Conservation (phyloP, 2,329 filamentous ascomycete species). For the Cercospora brassicicola region DNA sequence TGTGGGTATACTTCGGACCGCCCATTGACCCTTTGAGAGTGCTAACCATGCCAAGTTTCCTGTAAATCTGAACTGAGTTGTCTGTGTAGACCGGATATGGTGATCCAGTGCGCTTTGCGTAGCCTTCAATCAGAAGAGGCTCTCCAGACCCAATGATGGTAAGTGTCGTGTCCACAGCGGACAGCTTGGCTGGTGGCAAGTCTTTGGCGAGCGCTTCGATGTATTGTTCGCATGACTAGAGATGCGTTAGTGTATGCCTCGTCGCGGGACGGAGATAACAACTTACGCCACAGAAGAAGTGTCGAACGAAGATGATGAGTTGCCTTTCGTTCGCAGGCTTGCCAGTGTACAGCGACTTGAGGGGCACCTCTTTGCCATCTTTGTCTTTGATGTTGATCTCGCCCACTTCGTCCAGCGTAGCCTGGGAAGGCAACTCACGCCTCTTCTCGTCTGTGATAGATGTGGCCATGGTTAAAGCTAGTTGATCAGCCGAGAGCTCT, state of each 20-base stretch:
- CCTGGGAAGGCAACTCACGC: constrained; percentile 21
- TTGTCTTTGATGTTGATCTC: constrained; percentile 31
- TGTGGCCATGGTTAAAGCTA: constrained; percentile 16
- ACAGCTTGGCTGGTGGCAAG: constrained; percentile 29
- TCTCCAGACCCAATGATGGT: constrained; percentile 41
- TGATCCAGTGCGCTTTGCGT: constrained; percentile 34
- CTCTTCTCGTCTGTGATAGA: constrained; percentile 16
- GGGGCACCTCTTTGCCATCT: constrained; percentile 30
- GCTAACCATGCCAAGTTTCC: constrained; percentile 36
- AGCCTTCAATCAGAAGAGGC: constrained; percentile 35
- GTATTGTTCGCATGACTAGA: constrained; percentile 40
- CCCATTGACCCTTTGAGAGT: constrained; percentile 23
- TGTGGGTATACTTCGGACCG: constrained; percentile 18
- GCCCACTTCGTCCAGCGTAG: constrained; percentile 27
- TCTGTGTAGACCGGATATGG: constrained; percentile 40
- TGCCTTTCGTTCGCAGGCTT: constrained; percentile 26
- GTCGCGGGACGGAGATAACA: neutral
- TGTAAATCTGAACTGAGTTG: constrained; percentile 35
- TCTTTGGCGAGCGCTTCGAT: constrained; percentile 32
- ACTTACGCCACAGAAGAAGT: constrained; percentile 45
- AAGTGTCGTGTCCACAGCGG: constrained; percentile 31
- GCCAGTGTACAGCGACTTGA: constrained; percentile 33
- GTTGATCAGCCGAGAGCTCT: neutral
- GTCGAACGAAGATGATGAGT: constrained; percentile 43
- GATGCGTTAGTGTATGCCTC: neutral